A percentile compares a stretch with the other conserved stretches of the same genome.
Evolutionary conservation across 768 basidiomycete species (phyloP).

Genomic region (Suillus variegatus): DNA sequence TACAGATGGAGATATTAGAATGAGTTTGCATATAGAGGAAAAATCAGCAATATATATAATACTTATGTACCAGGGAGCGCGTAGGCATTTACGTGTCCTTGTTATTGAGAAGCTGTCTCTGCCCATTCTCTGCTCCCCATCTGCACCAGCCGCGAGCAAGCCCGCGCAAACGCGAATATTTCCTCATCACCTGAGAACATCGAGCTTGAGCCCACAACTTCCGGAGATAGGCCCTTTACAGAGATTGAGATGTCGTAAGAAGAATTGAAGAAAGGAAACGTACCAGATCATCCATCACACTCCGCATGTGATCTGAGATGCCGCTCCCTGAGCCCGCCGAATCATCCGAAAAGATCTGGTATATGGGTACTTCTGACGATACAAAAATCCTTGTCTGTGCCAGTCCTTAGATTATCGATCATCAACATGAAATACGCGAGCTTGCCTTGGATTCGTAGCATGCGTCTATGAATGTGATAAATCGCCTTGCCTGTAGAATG

Average conservation of each 20-base stretch:
- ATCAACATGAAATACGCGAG: neutral
- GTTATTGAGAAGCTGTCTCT: conserved; percentile 34
- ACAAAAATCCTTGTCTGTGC: conserved; percentile 84
- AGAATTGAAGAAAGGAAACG: conserved; percentile 19
- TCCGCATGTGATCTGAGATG: conserved; percentile 85
- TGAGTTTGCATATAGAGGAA: neutral
- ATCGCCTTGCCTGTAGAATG: conserved; percentile 79
- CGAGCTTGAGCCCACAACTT: conserved; percentile 77
- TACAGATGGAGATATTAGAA: neutral
- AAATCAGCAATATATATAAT: neutral
- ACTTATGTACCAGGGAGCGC: neutral
- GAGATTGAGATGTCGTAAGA: conserved; percentile 8
- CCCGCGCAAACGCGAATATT: conserved; percentile 94
- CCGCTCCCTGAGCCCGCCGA: conserved; percentile 36
- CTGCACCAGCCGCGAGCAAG: conserved; percentile 82
- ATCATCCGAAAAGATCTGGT: conserved; percentile 86
- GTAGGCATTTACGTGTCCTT: neutral
- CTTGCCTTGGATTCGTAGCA: conserved; percentile 89
- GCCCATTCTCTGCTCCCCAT: conserved; percentile 93
- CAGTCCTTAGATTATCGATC: conserved; percentile 6
- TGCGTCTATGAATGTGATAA: conserved; percentile 98
- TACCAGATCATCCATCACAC: conserved; percentile 95
- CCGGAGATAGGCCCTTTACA: conserved; percentile 71
- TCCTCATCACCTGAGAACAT: conserved; percentile 98
- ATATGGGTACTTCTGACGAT: conserved; percentile 90